phyloP scores from a whole-genome alignment of 2,329 filamentous ascomycete genomes.

The Colletotrichum theobromicola region DNA sequence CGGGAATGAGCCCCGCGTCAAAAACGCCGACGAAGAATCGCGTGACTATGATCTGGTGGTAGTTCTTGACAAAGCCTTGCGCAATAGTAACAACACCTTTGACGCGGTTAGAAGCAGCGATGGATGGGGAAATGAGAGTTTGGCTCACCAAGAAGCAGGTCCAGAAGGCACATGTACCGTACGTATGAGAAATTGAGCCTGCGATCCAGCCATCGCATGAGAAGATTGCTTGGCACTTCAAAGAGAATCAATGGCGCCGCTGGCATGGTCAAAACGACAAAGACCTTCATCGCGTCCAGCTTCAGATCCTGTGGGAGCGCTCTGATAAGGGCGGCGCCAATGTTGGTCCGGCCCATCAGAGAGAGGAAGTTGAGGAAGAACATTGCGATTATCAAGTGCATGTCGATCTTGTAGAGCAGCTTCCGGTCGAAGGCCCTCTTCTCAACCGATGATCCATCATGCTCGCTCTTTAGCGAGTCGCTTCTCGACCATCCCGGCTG shows the following conservation, averaged over 20 bases:
- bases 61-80: constrained; percentile 28
- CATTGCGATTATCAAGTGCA: constrained; percentile 27
- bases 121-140: rapidly evolving
- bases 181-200: constrained; percentile 16
- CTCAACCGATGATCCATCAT: not conserved
- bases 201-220: constrained; percentile 21
- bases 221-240: constrained; percentile 27
- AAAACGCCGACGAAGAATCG: constrained; percentile 27
- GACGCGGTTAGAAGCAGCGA: not conserved
- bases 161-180: constrained; percentile 26
- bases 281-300: constrained; percentile 25
- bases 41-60: constrained; percentile 24
- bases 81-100: constrained; percentile 28
- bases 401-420: constrained; percentile 29
- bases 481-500: not conserved
- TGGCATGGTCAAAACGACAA: constrained; percentile 24
- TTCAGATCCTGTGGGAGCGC: constrained; percentile 27
- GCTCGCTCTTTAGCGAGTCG: not conserved
- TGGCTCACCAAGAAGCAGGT: constrained; percentile 19
- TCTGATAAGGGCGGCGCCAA: constrained; percentile 28
- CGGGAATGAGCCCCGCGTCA: constrained; percentile 28
- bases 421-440: constrained; percentile 25
- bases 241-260: constrained; percentile 17
- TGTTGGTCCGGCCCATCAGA: constrained; percentile 30
- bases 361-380: constrained; percentile 32